Evolutionary conservation across 371 early-diverging fungal genomes (phyloP).

Genomic region (Mortierella sp.): DNA sequence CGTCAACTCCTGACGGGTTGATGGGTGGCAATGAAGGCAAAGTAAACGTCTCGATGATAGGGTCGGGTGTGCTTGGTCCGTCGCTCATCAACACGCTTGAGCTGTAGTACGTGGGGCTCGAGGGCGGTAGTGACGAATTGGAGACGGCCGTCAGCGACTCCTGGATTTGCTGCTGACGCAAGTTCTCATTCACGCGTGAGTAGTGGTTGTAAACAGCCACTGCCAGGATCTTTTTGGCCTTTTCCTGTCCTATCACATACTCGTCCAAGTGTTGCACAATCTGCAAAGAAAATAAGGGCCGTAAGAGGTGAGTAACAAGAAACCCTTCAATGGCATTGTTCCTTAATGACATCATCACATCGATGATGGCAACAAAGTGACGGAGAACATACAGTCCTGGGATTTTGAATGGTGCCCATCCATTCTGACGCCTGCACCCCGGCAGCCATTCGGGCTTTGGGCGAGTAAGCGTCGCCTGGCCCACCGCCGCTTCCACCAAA

Average conservation of each 20-base stretch:
- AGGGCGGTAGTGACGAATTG: constrained; percentile 21
- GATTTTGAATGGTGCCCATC: constrained; percentile 50
- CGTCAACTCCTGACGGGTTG: constrained; percentile 14
- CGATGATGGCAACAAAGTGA: not conserved
- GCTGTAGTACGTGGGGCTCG: constrained; percentile 28
- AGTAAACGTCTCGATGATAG: constrained; percentile 51
- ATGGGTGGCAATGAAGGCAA: constrained; percentile 11
- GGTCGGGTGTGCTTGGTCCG: constrained; percentile 55
- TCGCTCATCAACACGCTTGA: constrained; percentile 51
- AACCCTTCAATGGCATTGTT: not conserved
- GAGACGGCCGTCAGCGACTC: constrained; percentile 40
- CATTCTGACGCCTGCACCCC: constrained; percentile 32
- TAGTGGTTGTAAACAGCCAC: constrained; percentile 94
- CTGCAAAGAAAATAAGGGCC: constrained; percentile 58
- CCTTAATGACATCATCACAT: not conserved
- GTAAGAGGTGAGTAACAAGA: not conserved
- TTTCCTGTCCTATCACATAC: constrained; percentile 90
- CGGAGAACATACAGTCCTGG: constrained; percentile 31
- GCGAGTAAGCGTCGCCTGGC: constrained; percentile 12
- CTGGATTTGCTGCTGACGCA: constrained; percentile 58
- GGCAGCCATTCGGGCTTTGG: constrained; percentile 15
- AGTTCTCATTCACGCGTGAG: constrained; percentile 82
- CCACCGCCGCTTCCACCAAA: constrained; percentile 33
- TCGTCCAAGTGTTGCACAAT: constrained; percentile 87
- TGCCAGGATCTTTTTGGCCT: constrained; percentile 85